Evolutionary conservation across 2,329 filamentous ascomycete genomes (phyloP).

Genomic region (Monosporascus sp.): DNA sequence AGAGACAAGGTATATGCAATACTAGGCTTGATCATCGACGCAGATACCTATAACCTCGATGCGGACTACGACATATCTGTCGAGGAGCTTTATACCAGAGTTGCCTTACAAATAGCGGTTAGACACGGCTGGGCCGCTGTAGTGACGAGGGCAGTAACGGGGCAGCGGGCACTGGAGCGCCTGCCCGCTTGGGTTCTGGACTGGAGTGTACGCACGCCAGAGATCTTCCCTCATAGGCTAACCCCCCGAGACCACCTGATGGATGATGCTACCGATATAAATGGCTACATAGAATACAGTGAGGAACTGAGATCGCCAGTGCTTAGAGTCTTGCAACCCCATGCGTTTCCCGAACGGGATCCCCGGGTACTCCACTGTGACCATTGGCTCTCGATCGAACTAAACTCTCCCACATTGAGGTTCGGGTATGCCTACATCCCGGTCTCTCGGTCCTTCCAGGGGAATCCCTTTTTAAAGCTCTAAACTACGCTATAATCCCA

Average conservation of each 20-base stretch:
- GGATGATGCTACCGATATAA: too few species aligned
- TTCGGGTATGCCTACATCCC: too few species aligned
- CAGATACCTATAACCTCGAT: background rate
- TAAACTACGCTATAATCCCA: too few species aligned
- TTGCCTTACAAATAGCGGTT: conserved; percentile 1
- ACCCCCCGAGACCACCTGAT: too few species aligned
- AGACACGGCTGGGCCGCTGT: conserved; percentile 2
- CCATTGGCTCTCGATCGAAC: too few species aligned
- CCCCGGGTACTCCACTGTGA: rapidly evolving
- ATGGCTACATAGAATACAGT: too few species aligned
- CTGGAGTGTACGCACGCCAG: conserved; percentile 1
- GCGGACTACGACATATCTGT: conserved; percentile 4
- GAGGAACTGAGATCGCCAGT: too few species aligned
- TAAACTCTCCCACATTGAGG: too few species aligned
- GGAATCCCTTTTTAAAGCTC: too few species aligned
- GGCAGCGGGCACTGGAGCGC: background rate
- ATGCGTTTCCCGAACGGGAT: rapidly evolving
- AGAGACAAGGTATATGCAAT: conserved; percentile 9
- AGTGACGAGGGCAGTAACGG: background rate
- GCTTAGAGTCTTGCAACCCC: too few species aligned
- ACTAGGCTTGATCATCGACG: conserved; percentile 3
- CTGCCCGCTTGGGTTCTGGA: conserved; percentile 9
- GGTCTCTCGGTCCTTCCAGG: too few species aligned
- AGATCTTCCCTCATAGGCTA: too few species aligned
- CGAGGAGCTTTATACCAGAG: conserved; percentile 1